A percentile compares a stretch with the other conserved stretches of the same genome.
Evolutionary conservation across 768 basidiomycete species (phyloP).

Genomic region (Leccinum disarticulatum): DNA sequence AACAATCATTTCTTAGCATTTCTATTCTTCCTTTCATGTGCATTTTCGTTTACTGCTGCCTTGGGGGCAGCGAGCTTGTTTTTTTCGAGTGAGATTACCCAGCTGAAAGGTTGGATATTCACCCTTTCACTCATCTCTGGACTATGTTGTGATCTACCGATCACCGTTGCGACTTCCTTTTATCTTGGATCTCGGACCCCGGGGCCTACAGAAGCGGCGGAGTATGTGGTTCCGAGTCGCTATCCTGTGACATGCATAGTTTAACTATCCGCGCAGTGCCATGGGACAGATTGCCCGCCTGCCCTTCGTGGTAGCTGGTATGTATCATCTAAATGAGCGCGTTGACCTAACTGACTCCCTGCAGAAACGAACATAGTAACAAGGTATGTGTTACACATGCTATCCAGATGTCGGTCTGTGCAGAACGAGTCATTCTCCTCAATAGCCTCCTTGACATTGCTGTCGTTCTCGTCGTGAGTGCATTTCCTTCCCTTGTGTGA

Average conservation of each 20-base stretch:
- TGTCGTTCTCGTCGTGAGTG: conserved; percentile 14
- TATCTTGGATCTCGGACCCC: conserved; percentile 9
- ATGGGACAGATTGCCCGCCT: conserved; percentile 5
- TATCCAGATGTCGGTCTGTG: not conserved
- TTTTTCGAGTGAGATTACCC: conserved; percentile 6
- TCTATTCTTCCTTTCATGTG: conserved; percentile 13
- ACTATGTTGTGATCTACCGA: conserved; percentile 18
- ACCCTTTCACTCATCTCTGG: conserved; percentile 19
- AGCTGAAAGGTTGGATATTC: conserved; percentile 18
- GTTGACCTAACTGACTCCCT: conserved; percentile 2
- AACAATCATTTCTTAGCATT: conserved; percentile 16
- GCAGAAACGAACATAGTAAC: conserved; percentile 17
- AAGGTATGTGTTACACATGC: conserved; percentile 7
- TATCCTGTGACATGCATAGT: not conserved
- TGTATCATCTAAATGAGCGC: not conserved
- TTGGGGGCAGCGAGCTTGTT: conserved; percentile 22
- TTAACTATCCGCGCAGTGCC: conserved; percentile 4
- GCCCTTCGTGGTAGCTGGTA: conserved; percentile 10
- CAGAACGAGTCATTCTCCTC: not conserved
- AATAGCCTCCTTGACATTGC: conserved; percentile 12
- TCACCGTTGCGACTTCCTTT: conserved; percentile 7
- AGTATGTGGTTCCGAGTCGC: conserved; percentile 6
- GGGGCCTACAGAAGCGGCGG: not conserved
- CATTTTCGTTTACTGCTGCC: conserved; percentile 23
- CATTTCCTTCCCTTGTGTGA: not conserved